phyloP scores from a whole-genome alignment of 176 grass and related monocot genomes.

The Luzula sylvatica region DNA sequence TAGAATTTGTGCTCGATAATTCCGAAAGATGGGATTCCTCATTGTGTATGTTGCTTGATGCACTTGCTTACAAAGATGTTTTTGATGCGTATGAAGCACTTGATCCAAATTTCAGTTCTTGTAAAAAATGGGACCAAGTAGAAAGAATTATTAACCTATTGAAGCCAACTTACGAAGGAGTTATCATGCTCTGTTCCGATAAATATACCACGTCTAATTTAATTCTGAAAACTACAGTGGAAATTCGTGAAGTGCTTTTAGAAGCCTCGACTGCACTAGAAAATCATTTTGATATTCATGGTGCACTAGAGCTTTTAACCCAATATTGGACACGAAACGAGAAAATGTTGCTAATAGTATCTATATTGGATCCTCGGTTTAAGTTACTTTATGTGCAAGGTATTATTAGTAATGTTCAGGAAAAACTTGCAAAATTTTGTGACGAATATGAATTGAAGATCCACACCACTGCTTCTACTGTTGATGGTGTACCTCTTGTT shows the following conservation, averaged over 20 bases:
- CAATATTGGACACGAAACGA: not conserved
- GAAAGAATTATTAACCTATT: not conserved
- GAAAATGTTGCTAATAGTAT: constrained; percentile 7
- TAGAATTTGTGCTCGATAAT: not conserved
- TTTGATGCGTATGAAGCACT: not conserved
- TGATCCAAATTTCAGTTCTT: not conserved
- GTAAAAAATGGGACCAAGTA: not conserved
- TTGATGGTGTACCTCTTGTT: not conserved
- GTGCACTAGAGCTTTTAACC: not conserved
- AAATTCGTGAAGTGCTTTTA: not conserved
- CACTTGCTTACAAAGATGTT: not conserved
- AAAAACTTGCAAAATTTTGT: constrained; percentile 7
- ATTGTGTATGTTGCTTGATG: not conserved
- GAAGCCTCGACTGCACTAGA: not conserved
- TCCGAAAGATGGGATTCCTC: not conserved
- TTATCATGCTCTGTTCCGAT: not conserved
- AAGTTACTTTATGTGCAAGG: constrained; percentile 15
- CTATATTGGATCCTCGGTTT: constrained; percentile 16
- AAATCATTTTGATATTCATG: too few species aligned
- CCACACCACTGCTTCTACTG: not conserved
- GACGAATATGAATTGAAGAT: constrained; percentile 10
- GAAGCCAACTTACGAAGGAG: not conserved
- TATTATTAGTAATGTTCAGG: not conserved
- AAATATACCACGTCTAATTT: not conserved
- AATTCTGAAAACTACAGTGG: not conserved